phyloP scores from a whole-genome alignment of 257 asterid genomes.

The Ligustrum vulgare region DNA sequence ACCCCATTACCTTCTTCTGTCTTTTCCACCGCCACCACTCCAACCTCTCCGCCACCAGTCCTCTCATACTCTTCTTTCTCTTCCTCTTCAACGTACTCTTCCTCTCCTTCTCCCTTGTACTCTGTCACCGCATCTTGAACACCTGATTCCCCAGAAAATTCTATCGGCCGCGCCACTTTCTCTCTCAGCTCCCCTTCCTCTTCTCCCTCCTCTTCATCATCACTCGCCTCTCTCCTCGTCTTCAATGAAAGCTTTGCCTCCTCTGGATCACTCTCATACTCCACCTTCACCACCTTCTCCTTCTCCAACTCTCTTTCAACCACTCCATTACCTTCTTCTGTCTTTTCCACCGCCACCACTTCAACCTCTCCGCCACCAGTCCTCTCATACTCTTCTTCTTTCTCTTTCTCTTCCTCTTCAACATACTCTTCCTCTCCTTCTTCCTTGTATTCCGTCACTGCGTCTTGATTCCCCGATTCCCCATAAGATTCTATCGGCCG shows the following conservation, averaged over 20 bases:
- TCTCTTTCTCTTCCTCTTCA: conserved; percentile 35
- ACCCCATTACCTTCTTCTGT: conserved; percentile 27
- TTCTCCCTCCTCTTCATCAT: conserved; percentile 73
- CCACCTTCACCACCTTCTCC: conserved; percentile 60
- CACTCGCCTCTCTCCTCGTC: conserved; percentile 92
- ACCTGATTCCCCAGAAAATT: conserved; percentile 72
- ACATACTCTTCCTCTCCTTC: conserved; percentile 46
- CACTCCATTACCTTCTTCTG: conserved; percentile 26
- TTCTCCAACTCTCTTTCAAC: conserved; percentile 19
- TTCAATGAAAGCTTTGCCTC: conserved; percentile 82
- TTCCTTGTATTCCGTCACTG: conserved; percentile 20
- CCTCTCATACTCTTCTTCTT: conserved; percentile 27
- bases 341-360: conserved; percentile 33
- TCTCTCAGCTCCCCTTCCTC: conserved; percentile 36
- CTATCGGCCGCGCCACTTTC: conserved; percentile 38
- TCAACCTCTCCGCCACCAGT: conserved; percentile 5
- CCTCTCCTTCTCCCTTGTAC: conserved; percentile 40
- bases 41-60: conserved; percentile 7
- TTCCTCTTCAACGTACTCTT: conserved; percentile 49
- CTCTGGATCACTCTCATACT: conserved; percentile 97
- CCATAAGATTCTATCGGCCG: conserved; percentile 59
- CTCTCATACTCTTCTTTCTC: conserved; percentile 27
- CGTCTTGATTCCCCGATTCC: conserved; percentile 65
- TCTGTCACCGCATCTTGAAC: conserved; percentile 37
- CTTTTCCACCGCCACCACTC: conserved; percentile 31